Conservation (phyloP, 202 grass and related monocot species). For the Saccharum hybrid region DNA sequence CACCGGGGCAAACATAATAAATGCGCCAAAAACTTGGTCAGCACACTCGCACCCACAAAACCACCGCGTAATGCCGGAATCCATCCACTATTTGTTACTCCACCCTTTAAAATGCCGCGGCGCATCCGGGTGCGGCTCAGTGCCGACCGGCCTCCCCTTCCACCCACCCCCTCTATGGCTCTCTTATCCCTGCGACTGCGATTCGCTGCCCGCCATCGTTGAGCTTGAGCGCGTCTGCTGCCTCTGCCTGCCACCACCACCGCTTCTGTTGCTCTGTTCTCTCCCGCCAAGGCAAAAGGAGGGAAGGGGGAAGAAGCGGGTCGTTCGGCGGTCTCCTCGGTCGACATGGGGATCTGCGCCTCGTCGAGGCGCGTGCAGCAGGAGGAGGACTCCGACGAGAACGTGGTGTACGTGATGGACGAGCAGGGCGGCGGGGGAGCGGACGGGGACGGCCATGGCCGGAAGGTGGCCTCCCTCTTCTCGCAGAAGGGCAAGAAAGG, state of each 20-base stretch:
- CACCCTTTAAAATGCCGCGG: too few relatives aligned
- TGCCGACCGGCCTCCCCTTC: too few relatives aligned
- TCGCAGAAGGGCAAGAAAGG: conserved; percentile 94
- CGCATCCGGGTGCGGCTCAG: too few relatives aligned
- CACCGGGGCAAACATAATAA: too few relatives aligned
- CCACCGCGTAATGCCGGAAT: too few relatives aligned
- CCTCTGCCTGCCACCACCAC: too few relatives aligned
- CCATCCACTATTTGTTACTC: too few relatives aligned
- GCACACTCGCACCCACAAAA: too few relatives aligned
- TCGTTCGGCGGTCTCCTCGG: background rate
- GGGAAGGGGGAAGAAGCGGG: too few relatives aligned
- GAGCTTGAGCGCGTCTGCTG: background rate
- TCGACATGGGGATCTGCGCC: conserved; percentile 71
- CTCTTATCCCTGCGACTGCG: too few relatives aligned
- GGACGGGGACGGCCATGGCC: background rate
- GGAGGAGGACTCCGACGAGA: conserved; percentile 64
- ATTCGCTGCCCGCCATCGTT: background rate
- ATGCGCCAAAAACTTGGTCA: too few relatives aligned
- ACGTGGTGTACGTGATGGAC: conserved; percentile 73
- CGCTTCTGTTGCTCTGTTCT: background rate
- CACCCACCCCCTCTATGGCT: too few relatives aligned
- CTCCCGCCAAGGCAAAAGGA: background rate
- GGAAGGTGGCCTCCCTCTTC: conserved; percentile 80
- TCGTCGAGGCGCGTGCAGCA: conserved; percentile 55
- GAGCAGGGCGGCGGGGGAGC: conserved; percentile 23